These are phyloP conservation scores for Blastobotrys parvus DNA, from an alignment of 805 yeast genomes.

Conservation along the genomic window DNA sequence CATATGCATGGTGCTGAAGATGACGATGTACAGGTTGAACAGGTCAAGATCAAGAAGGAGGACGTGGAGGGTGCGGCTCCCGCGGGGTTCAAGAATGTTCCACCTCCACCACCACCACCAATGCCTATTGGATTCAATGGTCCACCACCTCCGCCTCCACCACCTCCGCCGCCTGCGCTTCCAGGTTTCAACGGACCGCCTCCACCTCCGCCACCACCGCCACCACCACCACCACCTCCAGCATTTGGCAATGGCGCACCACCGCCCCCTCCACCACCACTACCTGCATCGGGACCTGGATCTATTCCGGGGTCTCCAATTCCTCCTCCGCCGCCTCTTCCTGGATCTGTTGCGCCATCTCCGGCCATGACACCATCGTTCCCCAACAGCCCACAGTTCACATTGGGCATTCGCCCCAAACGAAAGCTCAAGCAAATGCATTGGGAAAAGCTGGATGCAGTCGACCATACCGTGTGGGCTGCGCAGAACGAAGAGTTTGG, in stretches of 20 bases:
- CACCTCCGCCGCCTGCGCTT: constrained; percentile 19
- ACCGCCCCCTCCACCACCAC: constrained; percentile 21
- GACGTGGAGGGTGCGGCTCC: constrained; percentile 5
- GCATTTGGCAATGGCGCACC: constrained; percentile 21
- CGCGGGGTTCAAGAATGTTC: constrained; percentile 11
- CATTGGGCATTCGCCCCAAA: constrained; percentile 42
- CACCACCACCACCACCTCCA: constrained; percentile 16
- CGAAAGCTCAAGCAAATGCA: constrained; percentile 86
- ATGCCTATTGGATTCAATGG: constrained; percentile 14
- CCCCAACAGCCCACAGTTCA: constrained; percentile 12
- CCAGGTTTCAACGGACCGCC: constrained; percentile 19
- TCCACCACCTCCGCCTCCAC: constrained; percentile 27
- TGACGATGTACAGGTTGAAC: background rate
- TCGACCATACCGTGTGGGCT: constrained; percentile 83
- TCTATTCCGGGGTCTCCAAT: constrained; percentile 19
- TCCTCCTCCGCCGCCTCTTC: constrained; percentile 28
- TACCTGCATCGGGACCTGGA: constrained; percentile 3
- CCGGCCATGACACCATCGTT: constrained; percentile 18
- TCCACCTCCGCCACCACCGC: constrained; percentile 27
- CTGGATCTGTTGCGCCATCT: constrained; percentile 14
- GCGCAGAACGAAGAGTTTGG: constrained; percentile 26
- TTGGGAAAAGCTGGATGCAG: constrained; percentile 88
- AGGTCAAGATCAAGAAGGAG: background rate
- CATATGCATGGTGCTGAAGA: constrained; percentile 2
- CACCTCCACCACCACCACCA: constrained; percentile 28